phyloP scores from a whole-genome alignment of 2,329 filamentous ascomycete genomes.

The Sclerotinia minor region DNA sequence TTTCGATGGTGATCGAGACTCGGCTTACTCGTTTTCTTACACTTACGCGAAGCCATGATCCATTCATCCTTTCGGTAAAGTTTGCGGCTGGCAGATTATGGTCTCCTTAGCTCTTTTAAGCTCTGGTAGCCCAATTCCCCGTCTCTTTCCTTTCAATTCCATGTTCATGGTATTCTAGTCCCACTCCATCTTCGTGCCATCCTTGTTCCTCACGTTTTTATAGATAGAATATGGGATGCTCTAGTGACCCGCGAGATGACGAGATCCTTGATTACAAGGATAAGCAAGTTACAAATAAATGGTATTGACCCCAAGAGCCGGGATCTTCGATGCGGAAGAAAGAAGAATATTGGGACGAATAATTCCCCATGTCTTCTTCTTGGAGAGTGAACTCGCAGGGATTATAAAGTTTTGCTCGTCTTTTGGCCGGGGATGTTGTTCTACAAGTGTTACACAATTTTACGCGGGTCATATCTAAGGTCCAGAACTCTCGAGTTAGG shows the following conservation, averaged over 20 bases:
- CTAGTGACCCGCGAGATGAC: not conserved
- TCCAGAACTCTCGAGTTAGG: slow-evolving; percentile 14
- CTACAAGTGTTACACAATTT: slow-evolving; percentile 11
- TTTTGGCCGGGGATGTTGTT: not conserved
- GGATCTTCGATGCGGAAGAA: slow-evolving; percentile 2
- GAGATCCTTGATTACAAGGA: not conserved
- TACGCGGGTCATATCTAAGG: slow-evolving; percentile 22
- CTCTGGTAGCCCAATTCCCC: not conserved
- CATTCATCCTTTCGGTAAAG: not conserved
- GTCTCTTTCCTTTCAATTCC: not conserved
- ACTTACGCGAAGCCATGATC: slow-evolving; percentile 6
- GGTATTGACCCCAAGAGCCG: not conserved
- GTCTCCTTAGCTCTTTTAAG: not conserved
- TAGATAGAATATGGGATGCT: not conserved
- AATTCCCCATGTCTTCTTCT: slow-evolving; percentile 7
- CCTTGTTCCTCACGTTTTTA: slow-evolving; percentile 12
- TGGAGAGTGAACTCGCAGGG: not conserved
- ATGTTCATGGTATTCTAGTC: not conserved
- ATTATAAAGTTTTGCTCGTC: not conserved
- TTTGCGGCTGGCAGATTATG: not conserved
- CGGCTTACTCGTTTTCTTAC: not conserved
- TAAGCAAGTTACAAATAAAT: not conserved
- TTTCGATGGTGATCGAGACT: not conserved
- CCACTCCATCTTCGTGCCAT: slow-evolving; percentile 2
- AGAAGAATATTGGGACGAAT: not conserved